A percentile compares a stretch with the other conserved stretches of the same genome.
These are phyloP conservation scores for Trichoderma sp. DNA, from an alignment of 2,329 filamentous ascomycete genomes.

Conservation along the genomic window DNA sequence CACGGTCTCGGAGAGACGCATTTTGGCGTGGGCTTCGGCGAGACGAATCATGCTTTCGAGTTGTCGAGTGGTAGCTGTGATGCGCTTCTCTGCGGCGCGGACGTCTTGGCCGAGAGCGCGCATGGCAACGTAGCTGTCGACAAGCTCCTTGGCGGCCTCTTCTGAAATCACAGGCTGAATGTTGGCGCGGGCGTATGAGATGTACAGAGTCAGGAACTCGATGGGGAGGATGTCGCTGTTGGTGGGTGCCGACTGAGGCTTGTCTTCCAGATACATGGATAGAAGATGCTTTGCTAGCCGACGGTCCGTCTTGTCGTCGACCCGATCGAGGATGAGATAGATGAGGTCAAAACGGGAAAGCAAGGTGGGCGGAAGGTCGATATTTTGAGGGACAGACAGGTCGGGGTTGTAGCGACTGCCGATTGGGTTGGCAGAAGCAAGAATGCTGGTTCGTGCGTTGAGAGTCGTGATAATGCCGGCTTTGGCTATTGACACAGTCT, in stretches of 20 bases:
- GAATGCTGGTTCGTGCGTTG: slow-evolving; percentile 91
- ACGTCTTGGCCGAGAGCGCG: slow-evolving; percentile 87
- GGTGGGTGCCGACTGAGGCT: slow-evolving; percentile 75
- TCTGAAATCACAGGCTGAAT: slow-evolving; percentile 79
- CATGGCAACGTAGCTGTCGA: slow-evolving; percentile 89
- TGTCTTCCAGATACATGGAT: slow-evolving; percentile 95
- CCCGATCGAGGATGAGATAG: slow-evolving; percentile 90
- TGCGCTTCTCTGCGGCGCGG: slow-evolving; percentile 85
- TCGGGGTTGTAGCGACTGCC: slow-evolving; percentile 97
- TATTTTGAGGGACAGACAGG: slow-evolving; percentile 93
- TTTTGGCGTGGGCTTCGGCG: slow-evolving; percentile 93
- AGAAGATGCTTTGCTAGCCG: slow-evolving; percentile 88
- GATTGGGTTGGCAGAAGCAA: slow-evolving; percentile 96
- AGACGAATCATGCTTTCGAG: slow-evolving; percentile 98
- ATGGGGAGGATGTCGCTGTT: slow-evolving; percentile 79
- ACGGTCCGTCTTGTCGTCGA: slow-evolving; percentile 86
- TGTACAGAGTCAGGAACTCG: slow-evolving; percentile 94
- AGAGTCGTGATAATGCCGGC: slow-evolving; percentile 95
- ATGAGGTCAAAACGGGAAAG: slow-evolving; percentile 96
- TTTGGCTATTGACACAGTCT: slow-evolving; percentile 81
- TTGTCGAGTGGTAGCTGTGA: slow-evolving; percentile 95
- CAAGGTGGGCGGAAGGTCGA: slow-evolving; percentile 91
- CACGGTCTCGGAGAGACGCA: slow-evolving; percentile 78
- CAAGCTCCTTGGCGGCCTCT: slow-evolving; percentile 77
- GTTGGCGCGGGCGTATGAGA: slow-evolving; percentile 87